Evolutionary conservation across 148 eudicot genomes (phyloP).

Genomic region (Persicaria maculosa): DNA sequence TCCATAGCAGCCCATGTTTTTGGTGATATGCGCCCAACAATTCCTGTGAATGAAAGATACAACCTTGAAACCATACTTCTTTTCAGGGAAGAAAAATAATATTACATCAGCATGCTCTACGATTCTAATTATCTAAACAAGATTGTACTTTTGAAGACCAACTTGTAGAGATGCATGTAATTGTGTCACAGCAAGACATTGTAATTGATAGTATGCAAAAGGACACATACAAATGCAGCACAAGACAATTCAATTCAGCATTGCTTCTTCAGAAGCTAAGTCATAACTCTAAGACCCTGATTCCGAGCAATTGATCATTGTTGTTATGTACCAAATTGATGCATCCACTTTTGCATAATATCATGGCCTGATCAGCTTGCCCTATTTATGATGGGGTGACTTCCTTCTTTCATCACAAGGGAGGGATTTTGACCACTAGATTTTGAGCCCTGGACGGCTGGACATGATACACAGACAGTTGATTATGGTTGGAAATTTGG

Average conservation of each 20-base stretch:
- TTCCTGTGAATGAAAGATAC: slow-evolving; percentile 41
- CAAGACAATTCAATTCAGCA: background rate
- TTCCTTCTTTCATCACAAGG: background rate
- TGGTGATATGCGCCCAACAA: slow-evolving; percentile 96
- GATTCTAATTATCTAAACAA: too few species aligned
- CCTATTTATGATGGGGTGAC: background rate
- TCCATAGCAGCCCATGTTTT: slow-evolving; percentile 96
- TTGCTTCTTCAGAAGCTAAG: background rate
- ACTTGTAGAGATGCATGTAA: background rate
- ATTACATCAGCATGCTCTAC: background rate
- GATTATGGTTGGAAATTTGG: background rate
- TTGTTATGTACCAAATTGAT: too few species aligned
- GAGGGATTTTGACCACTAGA: background rate
- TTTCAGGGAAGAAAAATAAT: background rate
- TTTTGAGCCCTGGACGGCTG: background rate
- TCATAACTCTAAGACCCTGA: too few species aligned
- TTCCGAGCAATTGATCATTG: too few species aligned
- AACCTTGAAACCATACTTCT: background rate
- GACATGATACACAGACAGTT: background rate
- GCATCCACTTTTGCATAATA: too few species aligned
- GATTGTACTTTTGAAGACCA: background rate
- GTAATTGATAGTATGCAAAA: background rate
- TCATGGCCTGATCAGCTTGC: too few species aligned
- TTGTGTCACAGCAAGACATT: background rate
- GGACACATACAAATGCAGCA: background rate